A percentile compares a stretch with the other conserved stretches of the same genome.
phyloP scores from a whole-genome alignment of 176 grass and related monocot species.

The Triticum urartu region DNA sequence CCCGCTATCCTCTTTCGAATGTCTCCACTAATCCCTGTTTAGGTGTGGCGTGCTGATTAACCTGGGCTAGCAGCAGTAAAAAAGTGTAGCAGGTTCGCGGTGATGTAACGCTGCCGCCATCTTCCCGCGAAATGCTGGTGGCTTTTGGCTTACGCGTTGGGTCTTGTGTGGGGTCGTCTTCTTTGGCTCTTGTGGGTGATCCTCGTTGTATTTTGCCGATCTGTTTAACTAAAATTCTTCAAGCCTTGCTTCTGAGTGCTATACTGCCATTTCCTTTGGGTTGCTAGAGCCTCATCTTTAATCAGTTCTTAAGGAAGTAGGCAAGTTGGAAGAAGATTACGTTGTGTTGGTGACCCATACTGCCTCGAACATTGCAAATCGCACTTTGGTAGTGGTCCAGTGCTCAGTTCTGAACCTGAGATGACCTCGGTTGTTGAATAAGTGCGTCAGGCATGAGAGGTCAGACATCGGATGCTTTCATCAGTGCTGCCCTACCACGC shows the following conservation, averaged over 20 bases:
- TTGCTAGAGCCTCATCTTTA: not conserved
- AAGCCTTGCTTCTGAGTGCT: not conserved
- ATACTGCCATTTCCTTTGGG: not conserved
- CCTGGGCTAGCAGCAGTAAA: not conserved
- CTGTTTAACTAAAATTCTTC: not conserved
- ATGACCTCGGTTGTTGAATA: not conserved
- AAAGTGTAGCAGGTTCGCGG: not conserved
- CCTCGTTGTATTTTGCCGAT: not conserved
- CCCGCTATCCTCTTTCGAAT: constrained; percentile 27
- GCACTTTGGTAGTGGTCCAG: not conserved
- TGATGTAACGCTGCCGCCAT: constrained; percentile 15
- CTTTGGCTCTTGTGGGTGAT: not conserved
- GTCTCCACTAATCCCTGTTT: not conserved
- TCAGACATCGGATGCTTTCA: constrained; percentile 24
- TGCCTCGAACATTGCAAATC: not conserved
- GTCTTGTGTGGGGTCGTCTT: not conserved
- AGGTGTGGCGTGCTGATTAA: not conserved
- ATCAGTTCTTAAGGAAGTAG: not conserved
- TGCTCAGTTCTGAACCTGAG: not conserved
- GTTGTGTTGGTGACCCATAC: not conserved
- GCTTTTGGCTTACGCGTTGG: not conserved
- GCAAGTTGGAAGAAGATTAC: no score
- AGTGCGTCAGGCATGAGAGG: not conserved
- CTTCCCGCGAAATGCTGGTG: not conserved
- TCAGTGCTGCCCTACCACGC: not conserved